Evolutionary conservation across 1,284 basidiomycete genomes (phyloP), one percentile per base, ranked within the genome.

Genomic region (Sanguinoderma infundibulare): DNA sequence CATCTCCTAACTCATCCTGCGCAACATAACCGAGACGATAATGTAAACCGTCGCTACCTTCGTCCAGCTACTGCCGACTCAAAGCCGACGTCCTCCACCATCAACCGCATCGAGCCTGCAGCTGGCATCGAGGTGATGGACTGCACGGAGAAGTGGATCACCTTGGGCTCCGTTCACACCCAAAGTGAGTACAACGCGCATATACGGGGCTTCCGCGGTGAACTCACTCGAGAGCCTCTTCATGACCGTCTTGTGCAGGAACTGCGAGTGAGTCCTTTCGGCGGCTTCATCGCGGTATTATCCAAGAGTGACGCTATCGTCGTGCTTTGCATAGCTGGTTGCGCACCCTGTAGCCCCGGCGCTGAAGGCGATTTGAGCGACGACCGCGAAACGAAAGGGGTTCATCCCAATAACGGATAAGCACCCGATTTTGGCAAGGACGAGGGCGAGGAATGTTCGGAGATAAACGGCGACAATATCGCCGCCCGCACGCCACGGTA

Each of bases 321-420:
- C 34, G 34, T 35, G 6, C 34, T 7, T 35, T 35, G 7, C 14
- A 14, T 14, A 35, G 34, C 34, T 35, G 34, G 34, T 14, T 35
- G 34, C 14, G 14, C 34, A 35, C 81, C 79, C 51, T 71, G 74
- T 73, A 81, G 83, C 81, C 82, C 84, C 80, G 77, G 81, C 82
- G 82, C 78, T 75, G 82, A 77, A 74, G 74, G 77, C 72, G 77
- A 77, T 82, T 82, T 79, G 85, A 87, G 87, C 84, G 86, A 83
- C 75, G 73, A 74, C 63, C 55, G 67, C 56, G 47, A 64, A 32
- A 67, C 64, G 54, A 50, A 58, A 39, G 74, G 75, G 73, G 74
- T 74, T 73, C 71, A 70, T 59, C 39, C 54, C 57, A 55, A 49
- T 57, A 51, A 44, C 32, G 30, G 20, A 55, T 40, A 77, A 39